These are phyloP conservation scores for Clavulina sp. DNA, from an alignment of 768 basidiomycete genomes.

Conservation along the genomic window DNA sequence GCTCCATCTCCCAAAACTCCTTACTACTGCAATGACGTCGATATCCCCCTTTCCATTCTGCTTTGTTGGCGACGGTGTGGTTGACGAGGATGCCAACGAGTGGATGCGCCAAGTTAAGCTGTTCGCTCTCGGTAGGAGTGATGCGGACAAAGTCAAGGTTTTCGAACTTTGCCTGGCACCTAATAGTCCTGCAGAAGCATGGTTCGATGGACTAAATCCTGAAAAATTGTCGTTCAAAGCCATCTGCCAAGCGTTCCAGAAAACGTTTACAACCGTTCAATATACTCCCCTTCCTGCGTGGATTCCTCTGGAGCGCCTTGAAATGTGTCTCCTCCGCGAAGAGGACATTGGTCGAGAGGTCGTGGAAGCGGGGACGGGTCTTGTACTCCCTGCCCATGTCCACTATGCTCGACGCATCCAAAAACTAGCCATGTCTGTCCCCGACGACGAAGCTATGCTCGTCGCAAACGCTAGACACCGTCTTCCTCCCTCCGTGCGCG, in stretches of 20 bases:
- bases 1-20: not conserved
- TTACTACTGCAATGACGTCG: not conserved
- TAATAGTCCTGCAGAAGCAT: not conserved
- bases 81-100: not conserved
- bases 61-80: slow-evolving; percentile 1
- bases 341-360: not conserved
- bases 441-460: not conserved
- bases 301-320: not conserved
- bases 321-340: not conserved
- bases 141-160: not conserved
- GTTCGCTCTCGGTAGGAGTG: not conserved
- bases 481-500: not conserved
- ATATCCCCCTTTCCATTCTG: not conserved
- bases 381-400: not conserved
- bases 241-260: not conserved
- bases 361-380: not conserved
- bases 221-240: not conserved
- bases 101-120: not conserved
- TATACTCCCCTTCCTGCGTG: not conserved
- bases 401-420: not conserved
- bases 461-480: not conserved
- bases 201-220: not conserved
- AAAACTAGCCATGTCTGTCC: not conserved
- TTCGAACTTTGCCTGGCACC: slow-evolving; percentile 1
- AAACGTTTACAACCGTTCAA: not conserved